These are phyloP conservation scores for Capsicum baccatum DNA, from an alignment of 257 asterid species.

Conservation along the genomic window DNA sequence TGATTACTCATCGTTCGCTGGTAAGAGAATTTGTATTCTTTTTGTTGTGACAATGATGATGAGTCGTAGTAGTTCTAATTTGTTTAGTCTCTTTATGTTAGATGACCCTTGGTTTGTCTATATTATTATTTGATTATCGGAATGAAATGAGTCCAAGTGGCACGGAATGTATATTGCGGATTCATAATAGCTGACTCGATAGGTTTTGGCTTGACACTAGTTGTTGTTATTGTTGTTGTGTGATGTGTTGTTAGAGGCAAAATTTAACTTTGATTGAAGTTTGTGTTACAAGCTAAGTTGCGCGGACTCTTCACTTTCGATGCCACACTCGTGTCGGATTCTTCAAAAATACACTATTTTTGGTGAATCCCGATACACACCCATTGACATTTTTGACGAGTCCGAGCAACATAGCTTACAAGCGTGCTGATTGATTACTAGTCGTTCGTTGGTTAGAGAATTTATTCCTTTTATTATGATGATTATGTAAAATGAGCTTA, in stretches of 20 bases:
- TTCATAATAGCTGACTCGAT: neutral
- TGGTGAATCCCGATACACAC: too few species aligned
- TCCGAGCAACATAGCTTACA: conserved; percentile 44
- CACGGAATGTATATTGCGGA: neutral
- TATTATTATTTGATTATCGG: neutral
- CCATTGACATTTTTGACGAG: too few species aligned
- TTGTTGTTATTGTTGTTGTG: conserved; percentile 1
- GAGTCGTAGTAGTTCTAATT: neutral
- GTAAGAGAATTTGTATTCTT: conserved; percentile 25
- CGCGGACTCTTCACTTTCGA: too few species aligned
- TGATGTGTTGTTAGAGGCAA: neutral
- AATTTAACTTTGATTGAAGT: too few species aligned
- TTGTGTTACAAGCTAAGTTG: conserved; percentile 54
- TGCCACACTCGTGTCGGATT: too few species aligned
- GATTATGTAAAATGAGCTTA: neutral
- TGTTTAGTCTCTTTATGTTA: neutral
- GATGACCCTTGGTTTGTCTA: neutral
- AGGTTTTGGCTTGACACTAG: neutral
- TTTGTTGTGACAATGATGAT: neutral
- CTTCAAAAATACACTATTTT: too few species aligned
- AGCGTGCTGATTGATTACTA: conserved; percentile 49
- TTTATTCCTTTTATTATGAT: neutral
- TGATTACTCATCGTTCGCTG: neutral
- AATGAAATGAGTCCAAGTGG: neutral
- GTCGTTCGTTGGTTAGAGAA: neutral